These are phyloP conservation scores for Aspergillus nidulans DNA, from an alignment of 495 filamentous ascomycete species.

Conservation along the genomic window DNA sequence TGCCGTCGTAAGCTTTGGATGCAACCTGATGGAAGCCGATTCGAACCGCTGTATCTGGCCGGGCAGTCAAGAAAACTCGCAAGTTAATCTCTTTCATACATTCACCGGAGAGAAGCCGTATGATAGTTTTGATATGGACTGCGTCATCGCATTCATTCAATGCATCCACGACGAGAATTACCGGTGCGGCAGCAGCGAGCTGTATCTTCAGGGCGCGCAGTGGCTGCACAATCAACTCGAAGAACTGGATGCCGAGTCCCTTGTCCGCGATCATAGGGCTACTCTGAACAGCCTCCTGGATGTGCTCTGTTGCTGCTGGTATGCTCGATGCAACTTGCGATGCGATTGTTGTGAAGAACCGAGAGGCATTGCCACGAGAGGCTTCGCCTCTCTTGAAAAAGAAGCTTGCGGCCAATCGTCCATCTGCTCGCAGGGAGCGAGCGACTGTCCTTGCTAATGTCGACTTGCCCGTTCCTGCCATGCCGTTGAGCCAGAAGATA, in stretches of 20 bases:
- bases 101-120: not conserved
- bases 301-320: not conserved
- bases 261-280: not conserved
- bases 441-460: not conserved
- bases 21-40: not conserved
- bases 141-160: not conserved
- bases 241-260: not conserved
- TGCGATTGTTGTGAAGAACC: not conserved
- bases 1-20: not conserved
- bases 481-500: not conserved
- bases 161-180: not conserved
- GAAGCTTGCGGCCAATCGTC: not conserved
- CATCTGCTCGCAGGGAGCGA: not conserved
- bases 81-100: not conserved
- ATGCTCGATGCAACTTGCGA: not conserved
- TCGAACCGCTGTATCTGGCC: not conserved
- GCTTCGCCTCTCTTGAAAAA: not conserved
- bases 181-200: not conserved
- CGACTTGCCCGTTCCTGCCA: not conserved
- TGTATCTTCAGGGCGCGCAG: too few relatives aligned
- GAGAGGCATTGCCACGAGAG: not conserved
- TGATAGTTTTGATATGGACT: not conserved
- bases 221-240: not conserved
- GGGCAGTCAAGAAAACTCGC: not conserved
- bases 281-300: not conserved